Evolutionary conservation across 441 rosid species (phyloP).

Genomic region (Metrosideros polymorpha): DNA sequence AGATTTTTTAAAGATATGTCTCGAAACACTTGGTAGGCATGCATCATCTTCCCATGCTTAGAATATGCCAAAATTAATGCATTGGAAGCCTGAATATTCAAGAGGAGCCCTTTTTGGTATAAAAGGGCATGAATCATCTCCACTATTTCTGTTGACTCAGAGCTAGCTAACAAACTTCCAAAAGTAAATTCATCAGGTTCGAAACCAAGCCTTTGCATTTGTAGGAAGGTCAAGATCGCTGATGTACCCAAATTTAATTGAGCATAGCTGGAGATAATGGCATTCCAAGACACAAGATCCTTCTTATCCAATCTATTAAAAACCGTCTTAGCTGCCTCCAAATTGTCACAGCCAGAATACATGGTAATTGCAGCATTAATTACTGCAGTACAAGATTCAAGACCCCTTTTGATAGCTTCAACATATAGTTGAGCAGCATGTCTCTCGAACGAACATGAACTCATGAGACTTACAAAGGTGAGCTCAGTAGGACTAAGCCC

Average conservation of each 20-base stretch:
- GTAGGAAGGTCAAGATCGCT: constrained; percentile 23
- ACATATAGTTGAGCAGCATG: constrained; percentile 31
- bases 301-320: constrained; percentile 33
- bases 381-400: constrained; percentile 31
- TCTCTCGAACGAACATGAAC: constrained; percentile 22
- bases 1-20: constrained; percentile 26
- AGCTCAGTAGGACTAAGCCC: constrained; percentile 46
- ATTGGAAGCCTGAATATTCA: constrained; percentile 37
- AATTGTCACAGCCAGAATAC: constrained; percentile 32
- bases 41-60: constrained; percentile 28
- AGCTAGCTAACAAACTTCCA: constrained; percentile 42
- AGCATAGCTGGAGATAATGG: constrained; percentile 41
- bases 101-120: constrained; percentile 26
- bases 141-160: constrained; percentile 12
- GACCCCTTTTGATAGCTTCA: constrained; percentile 33
- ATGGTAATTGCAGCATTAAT: constrained; percentile 41
- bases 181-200: constrained; percentile 48
- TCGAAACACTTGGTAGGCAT: constrained; percentile 28
- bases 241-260: constrained; percentile 20
- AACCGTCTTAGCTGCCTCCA: constrained; percentile 11
- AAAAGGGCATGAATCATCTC: constrained; percentile 38
- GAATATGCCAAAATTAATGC: constrained; percentile 47
- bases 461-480: constrained; percentile 51
- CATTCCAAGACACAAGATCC: constrained; percentile 58
- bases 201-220: constrained; percentile 30